Percentiles rank a stretch among this genome's conserved stretches.
Conservation (phyloP, 805 yeast species). For the Nakazawaea populi region DNA sequence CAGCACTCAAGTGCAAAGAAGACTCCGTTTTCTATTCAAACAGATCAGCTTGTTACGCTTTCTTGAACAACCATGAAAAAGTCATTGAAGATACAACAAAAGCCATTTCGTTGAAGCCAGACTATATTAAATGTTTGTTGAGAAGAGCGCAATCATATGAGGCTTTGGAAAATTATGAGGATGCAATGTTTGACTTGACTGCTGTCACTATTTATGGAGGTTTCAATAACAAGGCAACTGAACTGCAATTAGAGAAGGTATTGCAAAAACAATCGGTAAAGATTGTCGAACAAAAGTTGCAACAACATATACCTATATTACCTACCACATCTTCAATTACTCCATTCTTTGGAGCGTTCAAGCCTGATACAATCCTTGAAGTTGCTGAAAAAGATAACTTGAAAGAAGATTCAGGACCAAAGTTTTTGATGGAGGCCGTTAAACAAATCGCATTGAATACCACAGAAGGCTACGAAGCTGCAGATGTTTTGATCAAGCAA, state of each 20-base stretch:
- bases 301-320: conserved; percentile 45
- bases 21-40: conserved; percentile 93
- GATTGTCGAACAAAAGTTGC: conserved; percentile 56
- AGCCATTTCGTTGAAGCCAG: conserved; percentile 83
- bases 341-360: conserved; percentile 86
- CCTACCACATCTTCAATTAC: conserved; percentile 82
- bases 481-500: conserved; percentile 52
- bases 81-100: conserved; percentile 83
- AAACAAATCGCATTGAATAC: conserved; percentile 41
- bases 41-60: conserved; percentile 93
- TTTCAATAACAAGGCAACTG: conserved; percentile 70
- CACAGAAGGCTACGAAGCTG: conserved; percentile 54
- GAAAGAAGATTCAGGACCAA: conserved; percentile 55
- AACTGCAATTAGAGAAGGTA: conserved; percentile 80
- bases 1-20: conserved; percentile 66
- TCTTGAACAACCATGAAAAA: conserved; percentile 71
- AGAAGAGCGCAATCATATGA: conserved; percentile 95
- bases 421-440: conserved; percentile 60
- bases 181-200: conserved; percentile 88
- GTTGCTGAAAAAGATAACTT: conserved; percentile 41
- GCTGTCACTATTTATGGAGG: conserved; percentile 84
- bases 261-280: conserved; percentile 74
- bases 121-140: conserved; percentile 83
- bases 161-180: conserved; percentile 66
- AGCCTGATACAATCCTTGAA: conserved; percentile 45